Base-by-base conservation (phyloP, 2,329 filamentous ascomycete genomes). In the Pseudogymnoascus sp. region DNA sequence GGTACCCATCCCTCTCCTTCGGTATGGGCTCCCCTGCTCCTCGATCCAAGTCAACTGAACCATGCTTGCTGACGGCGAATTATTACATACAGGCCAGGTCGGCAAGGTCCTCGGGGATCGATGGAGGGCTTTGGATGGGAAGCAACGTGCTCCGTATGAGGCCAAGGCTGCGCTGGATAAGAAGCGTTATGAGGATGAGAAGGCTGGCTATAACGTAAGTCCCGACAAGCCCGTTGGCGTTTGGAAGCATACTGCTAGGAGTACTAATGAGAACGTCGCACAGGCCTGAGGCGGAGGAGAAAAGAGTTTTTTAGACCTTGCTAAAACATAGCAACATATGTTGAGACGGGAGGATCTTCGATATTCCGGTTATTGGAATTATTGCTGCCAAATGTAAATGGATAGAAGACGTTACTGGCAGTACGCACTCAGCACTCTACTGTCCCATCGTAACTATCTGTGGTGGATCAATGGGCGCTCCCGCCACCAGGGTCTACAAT, bases 151-250 rank as follows among this genome's bases (percentile, higher is more conserved):
- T 67, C 93, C 93, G 7, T 97, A 96, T 74, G 93, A 97, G 79
- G 89, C 90, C 76, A 96, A 97, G 88, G 93, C 93, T 74, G 90
- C 89, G 60, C 82, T 88, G 68, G 93, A 97, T 81, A 97, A 97
- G 90, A 96, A 96, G 88, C 89, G 93, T 67, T 97, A 97, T 76
- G 93, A 97, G 78, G 90, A 96, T 70, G 91, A 96, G 85, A 97
- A 97, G 85, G 87, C 88, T 71, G 89, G 86, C 68, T 97, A 95
- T 83, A 87, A 90, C 74, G 90, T 93, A 81, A 80, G 87, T 78
- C 15, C 37, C 65, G 59, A 65, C 15, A 38, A 66, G 38, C 61
- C 53, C 65, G 37, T 38, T 4, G 5, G 33, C 33, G 33, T 35
- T 35, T 35, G 3, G 13, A 65, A 65, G 63, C 64, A 65, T 64